Evolutionary conservation across 2,329 filamentous ascomycete genomes (phyloP).

Genomic region (Hypomyces rosellus): DNA sequence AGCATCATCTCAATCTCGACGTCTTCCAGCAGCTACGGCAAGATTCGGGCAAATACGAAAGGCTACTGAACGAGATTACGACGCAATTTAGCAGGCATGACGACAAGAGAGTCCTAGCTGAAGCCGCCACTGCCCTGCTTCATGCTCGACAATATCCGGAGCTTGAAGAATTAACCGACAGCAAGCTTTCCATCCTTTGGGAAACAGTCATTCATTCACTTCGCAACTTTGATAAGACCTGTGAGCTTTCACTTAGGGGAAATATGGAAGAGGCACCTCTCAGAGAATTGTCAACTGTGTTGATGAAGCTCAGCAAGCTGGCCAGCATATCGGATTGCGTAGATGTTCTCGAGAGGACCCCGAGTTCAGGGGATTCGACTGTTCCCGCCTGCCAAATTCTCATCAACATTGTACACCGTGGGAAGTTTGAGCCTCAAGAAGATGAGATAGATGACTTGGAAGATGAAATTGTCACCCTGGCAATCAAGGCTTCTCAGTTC

Average conservation of each 20-base stretch:
- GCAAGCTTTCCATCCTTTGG: conserved; percentile 77
- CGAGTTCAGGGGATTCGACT: conserved; percentile 41
- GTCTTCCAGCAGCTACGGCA: conserved; percentile 85
- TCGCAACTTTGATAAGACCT: conserved; percentile 61
- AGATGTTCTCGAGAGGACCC: conserved; percentile 62
- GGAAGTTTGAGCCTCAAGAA: conserved; percentile 61
- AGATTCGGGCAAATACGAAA: conserved; percentile 72
- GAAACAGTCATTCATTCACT: conserved; percentile 73
- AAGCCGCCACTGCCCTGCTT: conserved; percentile 75
- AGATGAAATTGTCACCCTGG: conserved; percentile 68
- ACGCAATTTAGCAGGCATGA: conserved; percentile 93
- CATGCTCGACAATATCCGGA: conserved; percentile 84
- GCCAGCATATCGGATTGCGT: conserved; percentile 73
- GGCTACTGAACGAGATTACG: conserved; percentile 82
- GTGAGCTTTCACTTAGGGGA: conserved; percentile 65
- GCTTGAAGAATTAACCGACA: conserved; percentile 76
- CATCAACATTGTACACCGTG: conserved; percentile 66
- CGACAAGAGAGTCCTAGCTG: conserved; percentile 74
- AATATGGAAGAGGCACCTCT: conserved; percentile 61
- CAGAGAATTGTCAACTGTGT: conserved; percentile 63
- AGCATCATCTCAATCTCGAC: conserved; percentile 79
- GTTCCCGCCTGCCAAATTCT: conserved; percentile 61
- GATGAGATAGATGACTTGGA: conserved; percentile 70
- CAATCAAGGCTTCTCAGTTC: conserved; percentile 71
- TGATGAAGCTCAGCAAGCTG: conserved; percentile 75